Base-by-base conservation (phyloP, 495 filamentous ascomycete genomes). In the Aspergillus haitiensis region DNA sequence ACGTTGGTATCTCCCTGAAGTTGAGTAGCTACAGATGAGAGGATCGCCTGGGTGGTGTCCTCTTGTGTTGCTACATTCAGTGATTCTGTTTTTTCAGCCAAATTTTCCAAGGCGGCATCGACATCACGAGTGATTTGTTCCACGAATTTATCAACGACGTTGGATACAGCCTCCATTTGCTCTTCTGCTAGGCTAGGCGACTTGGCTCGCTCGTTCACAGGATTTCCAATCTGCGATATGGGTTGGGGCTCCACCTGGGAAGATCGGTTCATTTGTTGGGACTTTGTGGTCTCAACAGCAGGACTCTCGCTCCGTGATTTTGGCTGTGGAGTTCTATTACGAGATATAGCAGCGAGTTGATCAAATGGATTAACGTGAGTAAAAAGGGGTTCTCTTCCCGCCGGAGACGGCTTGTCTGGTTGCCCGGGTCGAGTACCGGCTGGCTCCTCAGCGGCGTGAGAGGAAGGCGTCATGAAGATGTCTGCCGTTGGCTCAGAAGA, bases 351-450 rank as follows among this genome's bases (percentile, higher is more conserved):
- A 59, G 87, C 81, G 33, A 92, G 69, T 67, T 91, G 85, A 34
- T 91, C 89, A 59, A 93, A 92, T 5, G 90, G 90, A 64, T 92
- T 92, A 61, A 87, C 83, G 68, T 91, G 90, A 33, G 83, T 90
- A 73, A 93, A 93, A 31, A 88, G 75, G 16, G 76, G 72, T 4
- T 73, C 75, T 58, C 82, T 82, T 64, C 65, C 44, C 60, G 51
- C 15, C 10, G 60, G 36, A 7, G 57, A 60, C 37, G 52, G 54
- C 36, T 21, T 27, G 71, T 76, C 74, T 56, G 64, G 69, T 65
- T 67, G 67, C 64, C 64, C 68, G 67, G 67, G 53, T 31, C 49
- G 48, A 9, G 46, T 4, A n/a, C 56, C 68, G 45, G 63, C 52
- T 4, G 65, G 44, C 32, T 72, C 66, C 37, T 46, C 57, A 11